These are phyloP conservation scores for Xylariaceae sp. DNA, from an alignment of 2,329 filamentous ascomycete genomes.

Conservation along the genomic window DNA sequence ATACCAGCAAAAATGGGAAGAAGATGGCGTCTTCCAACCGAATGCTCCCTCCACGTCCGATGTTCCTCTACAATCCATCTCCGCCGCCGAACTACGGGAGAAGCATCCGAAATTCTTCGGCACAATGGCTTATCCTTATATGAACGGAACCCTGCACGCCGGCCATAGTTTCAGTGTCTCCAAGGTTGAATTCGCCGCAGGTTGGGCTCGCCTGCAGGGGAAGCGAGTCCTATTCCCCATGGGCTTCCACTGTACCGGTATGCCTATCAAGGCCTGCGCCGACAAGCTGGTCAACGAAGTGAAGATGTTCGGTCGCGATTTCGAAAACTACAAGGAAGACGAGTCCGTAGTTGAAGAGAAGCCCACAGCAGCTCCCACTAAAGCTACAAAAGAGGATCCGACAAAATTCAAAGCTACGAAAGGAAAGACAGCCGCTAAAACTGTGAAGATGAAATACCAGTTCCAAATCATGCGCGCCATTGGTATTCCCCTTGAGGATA, in stretches of 20 bases:
- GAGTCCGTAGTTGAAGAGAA: conserved; percentile 36
- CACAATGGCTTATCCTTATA: conserved; percentile 44
- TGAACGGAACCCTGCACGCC: conserved; percentile 81
- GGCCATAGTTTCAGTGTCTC: conserved; percentile 89
- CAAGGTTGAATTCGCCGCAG: conserved; percentile 84
- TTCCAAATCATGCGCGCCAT: conserved; percentile 89
- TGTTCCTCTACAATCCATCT: conserved; percentile 69
- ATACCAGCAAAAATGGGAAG: conserved; percentile 82
- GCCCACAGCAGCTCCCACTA: conserved; percentile 54
- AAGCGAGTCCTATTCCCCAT: conserved; percentile 84
- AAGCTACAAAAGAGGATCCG: conserved; percentile 70
- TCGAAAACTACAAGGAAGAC: conserved; percentile 70
- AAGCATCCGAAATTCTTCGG: conserved; percentile 90
- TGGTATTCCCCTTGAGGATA: conserved; percentile 81
- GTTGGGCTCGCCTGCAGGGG: conserved; percentile 86
- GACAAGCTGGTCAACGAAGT: conserved; percentile 93
- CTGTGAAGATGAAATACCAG: conserved; percentile 91
- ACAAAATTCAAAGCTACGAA: conserved; percentile 93
- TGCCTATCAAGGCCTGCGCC: conserved; percentile 96
- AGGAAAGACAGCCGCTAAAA: conserved; percentile 86
- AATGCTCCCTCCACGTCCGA: conserved; percentile 78
- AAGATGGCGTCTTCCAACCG: conserved; percentile 74
- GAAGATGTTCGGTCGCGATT: conserved; percentile 80
- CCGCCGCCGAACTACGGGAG: conserved; percentile 69
- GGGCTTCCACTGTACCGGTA: conserved; percentile 93